phyloP scores from a whole-genome alignment of 805 yeast genomes.

The Diddensiella transvaalensis region DNA sequence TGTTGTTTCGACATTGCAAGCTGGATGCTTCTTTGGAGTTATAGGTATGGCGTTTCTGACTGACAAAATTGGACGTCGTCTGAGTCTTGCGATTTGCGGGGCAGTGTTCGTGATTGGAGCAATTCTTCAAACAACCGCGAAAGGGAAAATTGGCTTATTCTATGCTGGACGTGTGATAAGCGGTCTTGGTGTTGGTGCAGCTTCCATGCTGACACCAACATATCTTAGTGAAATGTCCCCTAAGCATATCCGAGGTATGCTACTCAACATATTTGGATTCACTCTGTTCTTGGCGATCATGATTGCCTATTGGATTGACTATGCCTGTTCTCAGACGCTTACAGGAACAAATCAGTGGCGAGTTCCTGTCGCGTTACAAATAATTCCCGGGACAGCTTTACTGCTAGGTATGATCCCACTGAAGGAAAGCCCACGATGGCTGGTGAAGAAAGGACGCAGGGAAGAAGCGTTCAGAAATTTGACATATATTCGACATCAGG shows the following conservation, averaged over 20 bases:
- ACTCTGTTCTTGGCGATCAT: slow-evolving; percentile 59
- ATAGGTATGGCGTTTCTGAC: slow-evolving; percentile 50
- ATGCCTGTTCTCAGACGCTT: slow-evolving; percentile 21
- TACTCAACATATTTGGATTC: slow-evolving; percentile 59
- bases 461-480: slow-evolving; percentile 64
- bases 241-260: slow-evolving; percentile 69
- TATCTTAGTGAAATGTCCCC: slow-evolving; percentile 78
- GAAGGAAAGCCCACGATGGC: slow-evolving; percentile 80
- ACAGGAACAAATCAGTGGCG: slow-evolving; percentile 35
- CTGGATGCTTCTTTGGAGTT: slow-evolving; percentile 74
- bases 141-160: slow-evolving; percentile 43
- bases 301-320: slow-evolving; percentile 51
- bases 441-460: slow-evolving; percentile 60
- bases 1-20: slow-evolving; percentile 71
- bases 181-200: slow-evolving; percentile 74
- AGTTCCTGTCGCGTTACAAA: slow-evolving; percentile 73
- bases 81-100: slow-evolving; percentile 59
- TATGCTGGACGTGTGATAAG: slow-evolving; percentile 72
- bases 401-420: slow-evolving; percentile 64
- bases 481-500: slow-evolving; percentile 57
- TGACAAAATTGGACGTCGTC: slow-evolving; percentile 69
- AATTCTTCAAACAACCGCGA: slow-evolving; percentile 59
- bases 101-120: slow-evolving; percentile 68
- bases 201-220: slow-evolving; percentile 70
- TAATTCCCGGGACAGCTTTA: slow-evolving; percentile 81